Evolutionary conservation across 176 grass and related monocot species (phyloP).

Genomic region (Musa troglodytarum): DNA sequence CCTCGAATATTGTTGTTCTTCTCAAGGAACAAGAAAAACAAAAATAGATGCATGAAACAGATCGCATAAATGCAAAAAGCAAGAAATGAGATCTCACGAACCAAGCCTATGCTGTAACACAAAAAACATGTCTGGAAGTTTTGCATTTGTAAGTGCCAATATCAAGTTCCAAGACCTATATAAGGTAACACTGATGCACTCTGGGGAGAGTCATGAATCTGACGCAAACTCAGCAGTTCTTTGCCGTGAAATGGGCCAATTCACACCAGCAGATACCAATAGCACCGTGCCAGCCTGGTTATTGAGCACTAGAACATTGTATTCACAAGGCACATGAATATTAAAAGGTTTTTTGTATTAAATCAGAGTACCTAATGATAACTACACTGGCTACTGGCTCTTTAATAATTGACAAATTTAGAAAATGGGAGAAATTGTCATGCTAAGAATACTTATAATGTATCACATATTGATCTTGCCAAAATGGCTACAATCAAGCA

Average conservation of each 20-base stretch:
- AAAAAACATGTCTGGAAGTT: not conserved
- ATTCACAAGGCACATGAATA: not conserved
- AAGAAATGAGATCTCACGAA: not conserved
- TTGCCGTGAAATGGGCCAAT: not conserved
- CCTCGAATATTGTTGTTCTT: not conserved
- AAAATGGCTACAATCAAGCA: conserved; percentile 15
- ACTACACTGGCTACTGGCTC: not conserved
- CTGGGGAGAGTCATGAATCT: too few relatives aligned
- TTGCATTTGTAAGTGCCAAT: not conserved
- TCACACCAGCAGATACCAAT: not conserved
- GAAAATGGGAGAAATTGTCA: not conserved
- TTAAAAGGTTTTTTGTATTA: not conserved
- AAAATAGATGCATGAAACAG: not conserved
- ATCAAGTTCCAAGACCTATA: not conserved
- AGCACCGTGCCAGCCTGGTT: not conserved
- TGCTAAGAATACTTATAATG: not conserved
- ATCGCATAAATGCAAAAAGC: not conserved
- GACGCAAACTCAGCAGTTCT: too few relatives aligned
- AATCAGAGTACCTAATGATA: not conserved
- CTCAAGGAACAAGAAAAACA: not conserved
- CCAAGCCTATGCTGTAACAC: not conserved
- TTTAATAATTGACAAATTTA: not conserved
- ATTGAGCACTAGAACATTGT: not conserved
- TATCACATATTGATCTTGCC: not conserved
- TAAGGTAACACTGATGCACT: not conserved